A percentile compares a stretch with the other conserved stretches of the same genome.
These are phyloP conservation scores for Picochlorum sp. DNA, from an alignment of 139 green algal genomes.

Conservation along the genomic window DNA sequence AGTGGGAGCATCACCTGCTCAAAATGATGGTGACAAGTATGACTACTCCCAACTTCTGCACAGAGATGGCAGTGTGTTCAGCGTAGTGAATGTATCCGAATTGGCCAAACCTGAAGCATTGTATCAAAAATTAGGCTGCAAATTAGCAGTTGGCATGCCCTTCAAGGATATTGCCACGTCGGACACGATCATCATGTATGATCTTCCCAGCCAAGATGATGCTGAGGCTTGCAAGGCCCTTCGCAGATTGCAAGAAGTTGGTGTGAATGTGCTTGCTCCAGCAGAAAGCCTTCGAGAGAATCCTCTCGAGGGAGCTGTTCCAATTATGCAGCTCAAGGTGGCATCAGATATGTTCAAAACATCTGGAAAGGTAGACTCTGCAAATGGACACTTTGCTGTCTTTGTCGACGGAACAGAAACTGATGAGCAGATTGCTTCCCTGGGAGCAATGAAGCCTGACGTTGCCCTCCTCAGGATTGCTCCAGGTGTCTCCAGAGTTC, in stretches of 20 bases:
- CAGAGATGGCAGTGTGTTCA: conserved; percentile 72
- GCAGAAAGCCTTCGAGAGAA: conserved; percentile 50
- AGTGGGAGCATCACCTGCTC: conserved; percentile 64
- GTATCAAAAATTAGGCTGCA: conserved; percentile 85
- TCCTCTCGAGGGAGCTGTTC: conserved; percentile 72
- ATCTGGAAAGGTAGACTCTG: conserved; percentile 49
- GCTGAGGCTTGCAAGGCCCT: conserved; percentile 54
- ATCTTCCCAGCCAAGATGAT: conserved; percentile 48
- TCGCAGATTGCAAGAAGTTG: conserved; percentile 77
- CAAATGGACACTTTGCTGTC: conserved; percentile 65
- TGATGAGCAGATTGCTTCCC: conserved; percentile 51
- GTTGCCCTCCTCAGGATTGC: conserved; percentile 63
- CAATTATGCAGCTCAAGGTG: conserved; percentile 61
- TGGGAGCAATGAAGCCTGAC: conserved; percentile 39
- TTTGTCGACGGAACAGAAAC: conserved; percentile 78
- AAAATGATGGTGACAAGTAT: conserved; percentile 60
- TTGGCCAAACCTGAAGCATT: conserved; percentile 31
- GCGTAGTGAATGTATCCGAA: conserved; percentile 33
- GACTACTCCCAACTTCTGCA: conserved; percentile 88
- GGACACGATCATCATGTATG: conserved; percentile 81
- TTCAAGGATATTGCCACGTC: conserved; percentile 97
- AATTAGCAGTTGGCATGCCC: conserved; percentile 96
- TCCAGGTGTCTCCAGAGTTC: conserved; percentile 58
- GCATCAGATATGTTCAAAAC: conserved; percentile 26
- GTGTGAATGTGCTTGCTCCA: conserved; percentile 73